Conservation (phyloP, 106 monocot species). For the Agapanthus africanus region DNA sequence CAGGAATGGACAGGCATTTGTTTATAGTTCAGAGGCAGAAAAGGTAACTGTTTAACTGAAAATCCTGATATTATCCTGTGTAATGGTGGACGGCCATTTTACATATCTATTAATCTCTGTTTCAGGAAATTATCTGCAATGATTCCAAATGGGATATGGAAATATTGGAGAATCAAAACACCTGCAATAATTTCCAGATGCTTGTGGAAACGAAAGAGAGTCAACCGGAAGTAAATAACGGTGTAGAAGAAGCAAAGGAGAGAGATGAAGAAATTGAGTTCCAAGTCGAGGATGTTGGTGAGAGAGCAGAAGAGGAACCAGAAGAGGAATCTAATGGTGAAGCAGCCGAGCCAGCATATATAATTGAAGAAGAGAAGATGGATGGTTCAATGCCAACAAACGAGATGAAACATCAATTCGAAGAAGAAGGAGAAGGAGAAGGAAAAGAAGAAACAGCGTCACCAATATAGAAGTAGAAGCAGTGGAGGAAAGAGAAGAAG, state of each 20-base stretch:
- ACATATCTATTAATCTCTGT: not conserved
- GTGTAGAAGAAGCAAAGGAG: conserved; percentile 2
- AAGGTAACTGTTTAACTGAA: not conserved
- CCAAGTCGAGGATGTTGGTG: not conserved
- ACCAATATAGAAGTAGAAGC: not conserved
- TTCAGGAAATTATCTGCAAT: not conserved
- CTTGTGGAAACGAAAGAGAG: not conserved
- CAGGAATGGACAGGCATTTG: not conserved
- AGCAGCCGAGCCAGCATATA: not conserved
- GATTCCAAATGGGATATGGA: too few relatives aligned
- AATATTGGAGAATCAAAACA: too few relatives aligned
- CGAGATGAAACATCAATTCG: not conserved
- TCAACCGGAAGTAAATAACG: not conserved
- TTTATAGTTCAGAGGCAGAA: not conserved
- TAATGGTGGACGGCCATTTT: too few relatives aligned
- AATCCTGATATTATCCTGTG: not conserved
- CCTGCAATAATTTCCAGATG: not conserved
- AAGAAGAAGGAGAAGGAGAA: too few relatives aligned
- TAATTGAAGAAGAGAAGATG: not conserved
- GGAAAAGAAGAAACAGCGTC: too few relatives aligned
- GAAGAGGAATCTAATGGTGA: not conserved
- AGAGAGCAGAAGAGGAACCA: not conserved
- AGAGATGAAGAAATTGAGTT: not conserved
- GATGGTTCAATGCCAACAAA: not conserved
- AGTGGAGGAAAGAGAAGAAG: not conserved